A percentile compares a stretch with the other conserved stretches of the same genome.
phyloP scores from a whole-genome alignment of 768 basidiomycete species.

The Podaxis mareebaensis region DNA sequence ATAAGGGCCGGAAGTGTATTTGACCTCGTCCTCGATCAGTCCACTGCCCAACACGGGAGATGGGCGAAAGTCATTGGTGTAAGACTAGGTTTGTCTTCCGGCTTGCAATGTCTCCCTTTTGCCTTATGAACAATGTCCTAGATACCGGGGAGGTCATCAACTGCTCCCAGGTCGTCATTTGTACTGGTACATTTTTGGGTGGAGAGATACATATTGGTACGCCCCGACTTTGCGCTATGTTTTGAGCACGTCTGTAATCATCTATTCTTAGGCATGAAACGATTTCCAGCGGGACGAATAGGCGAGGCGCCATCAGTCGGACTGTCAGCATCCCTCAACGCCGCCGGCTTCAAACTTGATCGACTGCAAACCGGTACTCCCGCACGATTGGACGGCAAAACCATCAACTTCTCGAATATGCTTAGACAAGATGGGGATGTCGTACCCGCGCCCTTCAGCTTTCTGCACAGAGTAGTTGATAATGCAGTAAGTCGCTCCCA shows the following conservation, averaged over 20 bases:
- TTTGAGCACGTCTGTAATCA: neutral
- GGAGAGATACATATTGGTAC: constrained; percentile 90
- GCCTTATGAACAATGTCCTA: constrained; percentile 26
- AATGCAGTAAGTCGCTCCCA: constrained; percentile 54
- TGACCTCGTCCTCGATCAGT: constrained; percentile 69
- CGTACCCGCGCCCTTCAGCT: constrained; percentile 74
- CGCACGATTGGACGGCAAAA: constrained; percentile 68
- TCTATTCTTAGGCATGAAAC: constrained; percentile 53
- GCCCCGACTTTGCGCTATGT: constrained; percentile 4
- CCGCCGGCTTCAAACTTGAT: constrained; percentile 80
- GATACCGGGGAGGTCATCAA: constrained; percentile 73
- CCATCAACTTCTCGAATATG: constrained; percentile 69
- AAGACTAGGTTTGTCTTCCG: constrained; percentile 50
- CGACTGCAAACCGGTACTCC: constrained; percentile 88
- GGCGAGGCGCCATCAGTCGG: constrained; percentile 72
- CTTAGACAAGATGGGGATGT: constrained; percentile 67
- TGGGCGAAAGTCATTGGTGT: constrained; percentile 68
- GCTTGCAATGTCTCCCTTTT: neutral
- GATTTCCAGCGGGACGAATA: constrained; percentile 77
- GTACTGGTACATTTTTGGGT: constrained; percentile 89
- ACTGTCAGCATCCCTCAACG: constrained; percentile 71
- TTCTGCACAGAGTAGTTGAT: constrained; percentile 62
- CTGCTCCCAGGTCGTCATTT: constrained; percentile 83
- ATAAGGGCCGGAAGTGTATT: constrained; percentile 75
- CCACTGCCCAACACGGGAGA: constrained; percentile 31